Conservation (phyloP, 2,329 filamentous ascomycete genomes). For the Dothistroma septosporum region DNA sequence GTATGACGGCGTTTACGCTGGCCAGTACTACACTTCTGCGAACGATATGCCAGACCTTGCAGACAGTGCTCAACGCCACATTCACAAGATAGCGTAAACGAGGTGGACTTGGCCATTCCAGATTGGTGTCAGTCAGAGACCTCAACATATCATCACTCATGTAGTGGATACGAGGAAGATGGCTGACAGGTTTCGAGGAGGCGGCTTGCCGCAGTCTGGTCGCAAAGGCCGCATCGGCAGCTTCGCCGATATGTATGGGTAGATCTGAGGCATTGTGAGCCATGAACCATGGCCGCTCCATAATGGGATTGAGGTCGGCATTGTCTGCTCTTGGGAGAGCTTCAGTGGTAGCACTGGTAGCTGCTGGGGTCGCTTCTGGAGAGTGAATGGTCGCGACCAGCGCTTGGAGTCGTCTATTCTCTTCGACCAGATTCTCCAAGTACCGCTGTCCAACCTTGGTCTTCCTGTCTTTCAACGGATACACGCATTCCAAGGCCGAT, state of each 20-base stretch:
- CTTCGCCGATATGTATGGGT: conserved; percentile 38
- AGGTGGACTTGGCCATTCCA: conserved; percentile 40
- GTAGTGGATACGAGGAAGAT: conserved; percentile 36
- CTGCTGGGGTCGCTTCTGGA: conserved; percentile 3
- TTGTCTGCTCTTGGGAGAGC: conserved; percentile 24
- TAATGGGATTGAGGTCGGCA: conserved; percentile 34
- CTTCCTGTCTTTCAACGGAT: conserved; percentile 31
- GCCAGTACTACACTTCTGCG: conserved; percentile 39
- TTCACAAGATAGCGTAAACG: conserved; percentile 39
- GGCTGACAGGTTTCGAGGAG: conserved; percentile 24
- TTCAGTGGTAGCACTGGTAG: conserved; percentile 9
- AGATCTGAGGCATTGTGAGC: conserved; percentile 31
- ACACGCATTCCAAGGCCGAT: conserved; percentile 22
- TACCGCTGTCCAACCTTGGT: conserved; percentile 33
- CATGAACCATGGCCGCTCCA: conserved; percentile 38
- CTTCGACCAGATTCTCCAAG: conserved; percentile 30
- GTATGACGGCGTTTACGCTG: conserved; percentile 38
- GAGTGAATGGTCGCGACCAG: conserved; percentile 14
- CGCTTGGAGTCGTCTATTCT: conserved; percentile 30
- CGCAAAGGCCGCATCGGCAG: conserved; percentile 38
- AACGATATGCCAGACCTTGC: conserved; percentile 43
- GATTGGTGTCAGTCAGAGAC: conserved; percentile 34
- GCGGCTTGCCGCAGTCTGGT: conserved; percentile 37
- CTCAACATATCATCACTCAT: conserved; percentile 33
- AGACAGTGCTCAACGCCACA: conserved; percentile 42